phyloP scores from a whole-genome alignment of 495 filamentous ascomycete species.

The Aspergillus campestris region DNA sequence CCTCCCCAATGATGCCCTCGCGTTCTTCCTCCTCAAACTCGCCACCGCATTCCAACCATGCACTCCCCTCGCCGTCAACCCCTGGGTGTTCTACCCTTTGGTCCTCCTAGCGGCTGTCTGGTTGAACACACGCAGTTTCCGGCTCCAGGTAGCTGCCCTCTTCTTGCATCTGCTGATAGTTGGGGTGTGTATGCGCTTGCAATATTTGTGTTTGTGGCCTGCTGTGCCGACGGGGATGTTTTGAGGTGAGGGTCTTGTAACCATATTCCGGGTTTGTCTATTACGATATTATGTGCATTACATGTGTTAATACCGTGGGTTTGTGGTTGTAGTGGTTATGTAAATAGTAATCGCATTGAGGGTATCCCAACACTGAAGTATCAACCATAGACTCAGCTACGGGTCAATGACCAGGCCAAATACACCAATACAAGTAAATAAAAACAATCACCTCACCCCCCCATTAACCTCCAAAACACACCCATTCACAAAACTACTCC shows the following conservation, averaged over 20 bases:
- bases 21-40: slow-evolving; percentile 49
- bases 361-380: too few species aligned
- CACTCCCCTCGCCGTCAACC: slow-evolving; percentile 49
- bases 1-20: slow-evolving; percentile 26
- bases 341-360: too few species aligned
- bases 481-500: slow-evolving; percentile 48
- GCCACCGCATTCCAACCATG: slow-evolving; percentile 49
- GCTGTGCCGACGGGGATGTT: not conserved
- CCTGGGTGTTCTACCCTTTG: slow-evolving; percentile 53
- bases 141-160: slow-evolving; percentile 17
- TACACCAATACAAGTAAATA: too few species aligned
- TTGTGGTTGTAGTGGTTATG: too few species aligned
- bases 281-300: too few species aligned
- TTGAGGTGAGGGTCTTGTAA: not conserved
- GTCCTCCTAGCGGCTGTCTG: slow-evolving; percentile 51
- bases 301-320: too few species aligned
- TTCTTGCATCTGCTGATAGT: slow-evolving; percentile 27
- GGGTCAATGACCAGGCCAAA: too few species aligned
- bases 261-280: too few species aligned
- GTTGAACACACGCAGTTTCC: slow-evolving; percentile 20
- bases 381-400: too few species aligned
- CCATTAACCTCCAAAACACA: slow-evolving; percentile 45
- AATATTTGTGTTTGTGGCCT: slow-evolving; percentile 30
- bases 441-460: slow-evolving; percentile 21
- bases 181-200: slow-evolving; percentile 20